Evolutionary conservation across 192 early-diverging fungal genomes (phyloP), one percentile per base, ranked within the genome.

Genomic region (Backusella psychrophila): DNA sequence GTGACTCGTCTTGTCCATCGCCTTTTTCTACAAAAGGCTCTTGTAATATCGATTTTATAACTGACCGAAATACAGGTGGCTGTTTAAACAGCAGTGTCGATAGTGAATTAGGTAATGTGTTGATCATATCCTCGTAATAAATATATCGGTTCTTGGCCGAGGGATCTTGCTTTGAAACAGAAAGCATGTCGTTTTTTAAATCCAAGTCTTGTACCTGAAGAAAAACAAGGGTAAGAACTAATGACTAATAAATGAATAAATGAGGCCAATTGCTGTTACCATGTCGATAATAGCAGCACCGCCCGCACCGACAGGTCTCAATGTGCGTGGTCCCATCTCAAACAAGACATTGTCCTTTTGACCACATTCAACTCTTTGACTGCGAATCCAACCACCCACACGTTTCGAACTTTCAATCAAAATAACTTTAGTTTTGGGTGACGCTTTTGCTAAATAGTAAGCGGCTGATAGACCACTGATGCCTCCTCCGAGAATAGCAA

Each of bases 401-500:
- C 92, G 89, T 34, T 88, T 77, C 9, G 88, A 77, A 12, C 82
- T 85, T 77, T 97, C 95, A 31, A 98, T 71, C 31, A 99, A 76
- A 6, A 86, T 87, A 26, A 99, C 87, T n/a, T 87, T 77, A 9
- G 85, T 84, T 53, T 76, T 75, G 2, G 87, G 79, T 6, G 77
- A 72, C 29, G 76, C 75, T 35, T 84, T 84, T 7, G 93, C 81
- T 19, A 95, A 82, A 82, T 93, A 93, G 88, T 90, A 96, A 4
- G 95, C 95, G 3, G 94, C 85, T 46, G 92, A 90, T 19, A 99
- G 90, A 15, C 96, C 96, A 23, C 92, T 91, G 77, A 99, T 93
- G 35, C 97, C 97, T 38, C 94, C 96, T 39, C 97, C 97, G 6
- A 99, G 83, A n/a, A 99, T 90, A 6, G 89, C 88, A 77, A 95